Base-by-base conservation (phyloP, 768 basidiomycete species). In the Naematelia encephala region DNA sequence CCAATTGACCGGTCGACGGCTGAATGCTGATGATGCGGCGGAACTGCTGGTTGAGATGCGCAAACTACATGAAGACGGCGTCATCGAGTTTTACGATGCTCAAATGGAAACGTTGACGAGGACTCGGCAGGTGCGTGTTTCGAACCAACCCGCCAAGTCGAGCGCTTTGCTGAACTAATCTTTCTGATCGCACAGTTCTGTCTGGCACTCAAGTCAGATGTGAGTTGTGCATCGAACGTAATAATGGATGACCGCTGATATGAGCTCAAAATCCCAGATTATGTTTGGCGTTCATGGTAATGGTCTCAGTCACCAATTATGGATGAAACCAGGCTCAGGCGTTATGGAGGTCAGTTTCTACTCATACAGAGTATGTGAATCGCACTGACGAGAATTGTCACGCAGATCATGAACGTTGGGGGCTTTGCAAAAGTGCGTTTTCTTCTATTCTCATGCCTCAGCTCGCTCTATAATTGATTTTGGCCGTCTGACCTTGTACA, bases 281-380 rank as follows among this genome's bases (percentile, higher is more conserved):
- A 62, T 73, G 22, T 51, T 73, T 44, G 68, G 68, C 2, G 66
- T 73, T 4, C 71, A 73, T 46, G 71, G 71, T 3, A 73, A 73
- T 57, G 71, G 71, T 14, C 48, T 73, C 10, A 70, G 55, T n/a
- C 71, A 73, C 53, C 59, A 61, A 30, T 46, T 73, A 53, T 73
- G 68, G 68, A 68, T 68, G 69, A 62, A 59, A 29, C 63, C 68
- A 4, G 63, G 66, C 10, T 56, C 64, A 30, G 66, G 56, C 1
- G 63, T 73, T 3, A 19, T 73, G 4, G 71, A 73, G 53, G 65
- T 70, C 51, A 60, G 68, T 44, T 16, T 11, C n/a, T n/a, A n/a
- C n/a, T n/a, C n/a, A n/a, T 2, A 22, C 23, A 23, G 0, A 21
- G 49, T 56, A 23, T 30, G 44, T 8, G 21, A 21, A 8, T 13